phyloP scores from a whole-genome alignment of 1,284 basidiomycete genomes.

The Cutaneotrichosporon sp. region DNA sequence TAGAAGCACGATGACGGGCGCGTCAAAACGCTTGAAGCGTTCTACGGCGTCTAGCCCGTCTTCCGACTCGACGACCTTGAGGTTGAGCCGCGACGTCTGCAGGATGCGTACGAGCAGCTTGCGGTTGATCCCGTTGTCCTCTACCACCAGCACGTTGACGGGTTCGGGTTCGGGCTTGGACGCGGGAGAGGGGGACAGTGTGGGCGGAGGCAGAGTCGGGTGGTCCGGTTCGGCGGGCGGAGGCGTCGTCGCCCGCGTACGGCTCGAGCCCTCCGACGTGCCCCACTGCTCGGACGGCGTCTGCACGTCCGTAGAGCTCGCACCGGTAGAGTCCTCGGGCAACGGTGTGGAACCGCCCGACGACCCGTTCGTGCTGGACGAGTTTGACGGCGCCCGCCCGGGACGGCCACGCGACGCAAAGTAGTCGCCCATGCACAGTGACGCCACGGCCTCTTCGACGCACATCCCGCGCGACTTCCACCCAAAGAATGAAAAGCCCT shows the following conservation, averaged over 20 bases:
- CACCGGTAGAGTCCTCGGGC: not conserved
- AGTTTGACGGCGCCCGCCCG: not conserved
- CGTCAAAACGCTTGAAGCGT: conserved; percentile 28
- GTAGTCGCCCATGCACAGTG: conserved; percentile 37
- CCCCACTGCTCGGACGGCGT: too few relatives aligned
- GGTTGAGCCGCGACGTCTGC: conserved; percentile 20
- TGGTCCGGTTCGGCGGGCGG: not conserved
- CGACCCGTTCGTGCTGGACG: not conserved
- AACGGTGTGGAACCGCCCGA: not conserved
- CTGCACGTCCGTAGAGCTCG: not conserved
- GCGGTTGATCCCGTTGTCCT: conserved; percentile 46
- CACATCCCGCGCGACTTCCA: conserved; percentile 36
- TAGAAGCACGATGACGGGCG: conserved; percentile 33
- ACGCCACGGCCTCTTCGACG: conserved; percentile 37
- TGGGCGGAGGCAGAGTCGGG: not conserved
- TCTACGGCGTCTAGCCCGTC: conserved; percentile 42
- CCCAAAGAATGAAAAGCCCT: not conserved
- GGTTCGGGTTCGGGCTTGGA: not conserved
- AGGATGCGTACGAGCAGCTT: conserved; percentile 45
- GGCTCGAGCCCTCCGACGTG: too few relatives aligned
- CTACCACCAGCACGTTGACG: conserved; percentile 41
- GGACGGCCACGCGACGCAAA: conserved; percentile 25
- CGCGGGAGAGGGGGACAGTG: not conserved
- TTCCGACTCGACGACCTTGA: conserved; percentile 36
- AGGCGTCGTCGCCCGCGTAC: not conserved